Conservation (phyloP, 495 filamentous ascomycete species). For the Monascus purpureus region DNA sequence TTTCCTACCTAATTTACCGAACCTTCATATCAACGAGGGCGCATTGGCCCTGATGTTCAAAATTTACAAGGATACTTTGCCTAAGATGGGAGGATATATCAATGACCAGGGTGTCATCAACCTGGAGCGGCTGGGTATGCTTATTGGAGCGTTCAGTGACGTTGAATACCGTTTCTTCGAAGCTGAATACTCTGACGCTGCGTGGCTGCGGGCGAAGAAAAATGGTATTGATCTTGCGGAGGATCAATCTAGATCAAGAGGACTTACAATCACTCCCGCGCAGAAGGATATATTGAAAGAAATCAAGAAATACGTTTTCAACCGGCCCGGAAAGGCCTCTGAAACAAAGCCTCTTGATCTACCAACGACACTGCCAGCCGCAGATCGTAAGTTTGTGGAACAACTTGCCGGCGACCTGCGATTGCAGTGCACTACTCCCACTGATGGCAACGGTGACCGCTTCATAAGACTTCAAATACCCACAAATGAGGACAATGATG, state of each 20-base stretch:
- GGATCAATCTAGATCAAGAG: slow-evolving; percentile 44
- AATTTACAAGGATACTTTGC: slow-evolving; percentile 83
- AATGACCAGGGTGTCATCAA: slow-evolving; percentile 92
- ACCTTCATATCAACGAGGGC: slow-evolving; percentile 96
- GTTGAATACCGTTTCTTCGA: slow-evolving; percentile 90
- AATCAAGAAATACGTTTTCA: slow-evolving; percentile 68
- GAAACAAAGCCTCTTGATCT: slow-evolving; percentile 49
- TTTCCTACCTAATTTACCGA: slow-evolving; percentile 92
- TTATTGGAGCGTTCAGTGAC: slow-evolving; percentile 70
- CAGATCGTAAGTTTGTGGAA: slow-evolving; percentile 84
- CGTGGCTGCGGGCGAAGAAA: slow-evolving; percentile 78
- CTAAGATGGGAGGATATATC: slow-evolving; percentile 85
- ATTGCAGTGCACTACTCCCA: slow-evolving; percentile 66
- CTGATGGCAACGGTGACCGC: slow-evolving; percentile 64
- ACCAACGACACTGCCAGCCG: slow-evolving; percentile 57
- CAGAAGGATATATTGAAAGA: slow-evolving; percentile 72
- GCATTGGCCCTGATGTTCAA: slow-evolving; percentile 93
- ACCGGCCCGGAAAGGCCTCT: slow-evolving; percentile 32
- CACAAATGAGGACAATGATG: slow-evolving; percentile 37
- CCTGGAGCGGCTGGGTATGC: slow-evolving; percentile 56
- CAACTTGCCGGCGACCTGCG: slow-evolving; percentile 72
- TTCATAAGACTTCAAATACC: slow-evolving; percentile 66
- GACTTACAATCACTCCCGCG: slow-evolving; percentile 57
- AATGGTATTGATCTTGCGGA: slow-evolving; percentile 34
- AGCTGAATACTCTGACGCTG: slow-evolving; percentile 69